phyloP scores from a whole-genome alignment of 2,329 filamentous ascomycete species.

The Daldinia sp. region DNA sequence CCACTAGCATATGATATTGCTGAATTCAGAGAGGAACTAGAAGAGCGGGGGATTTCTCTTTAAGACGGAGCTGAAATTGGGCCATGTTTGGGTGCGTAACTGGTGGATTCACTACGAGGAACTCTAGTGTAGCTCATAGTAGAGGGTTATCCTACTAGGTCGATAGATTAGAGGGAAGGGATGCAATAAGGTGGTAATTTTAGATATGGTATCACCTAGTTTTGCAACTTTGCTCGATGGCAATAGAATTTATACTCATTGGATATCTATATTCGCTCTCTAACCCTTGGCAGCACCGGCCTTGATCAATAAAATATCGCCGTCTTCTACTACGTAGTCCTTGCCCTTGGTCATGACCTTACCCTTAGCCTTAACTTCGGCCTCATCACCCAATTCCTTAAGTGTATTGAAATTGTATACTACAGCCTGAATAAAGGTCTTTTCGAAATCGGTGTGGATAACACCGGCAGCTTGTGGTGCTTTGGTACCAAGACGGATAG shows the following conservation, averaged over 20 bases:
- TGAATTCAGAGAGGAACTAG: neutral
- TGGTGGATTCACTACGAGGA: neutral
- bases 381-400: conserved; percentile 89
- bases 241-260: conserved; percentile 19
- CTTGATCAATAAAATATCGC: conserved; percentile 89
- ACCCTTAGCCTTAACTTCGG: conserved; percentile 89
- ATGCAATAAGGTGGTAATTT: conserved; percentile 7
- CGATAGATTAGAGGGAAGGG: neutral
- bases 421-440: conserved; percentile 97
- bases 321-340: conserved; percentile 91
- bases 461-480: conserved; percentile 98
- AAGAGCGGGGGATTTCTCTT: neutral
- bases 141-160: neutral
- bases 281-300: conserved; percentile 82
- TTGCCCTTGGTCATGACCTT: conserved; percentile 99
- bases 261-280: conserved; percentile 39
- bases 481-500: conserved; percentile 93
- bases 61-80: neutral
- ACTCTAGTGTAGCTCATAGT: neutral
- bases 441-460: conserved; percentile 98
- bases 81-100: neutral
- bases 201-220: conserved; percentile 20
- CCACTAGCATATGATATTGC: conserved; percentile 4
- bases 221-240: conserved; percentile 8
- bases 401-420: conserved; percentile 89